A percentile compares a stretch with the other conserved stretches of the same genome.
phyloP scores from a whole-genome alignment of 106 monocot species.

The Ottelia alismoides region DNA sequence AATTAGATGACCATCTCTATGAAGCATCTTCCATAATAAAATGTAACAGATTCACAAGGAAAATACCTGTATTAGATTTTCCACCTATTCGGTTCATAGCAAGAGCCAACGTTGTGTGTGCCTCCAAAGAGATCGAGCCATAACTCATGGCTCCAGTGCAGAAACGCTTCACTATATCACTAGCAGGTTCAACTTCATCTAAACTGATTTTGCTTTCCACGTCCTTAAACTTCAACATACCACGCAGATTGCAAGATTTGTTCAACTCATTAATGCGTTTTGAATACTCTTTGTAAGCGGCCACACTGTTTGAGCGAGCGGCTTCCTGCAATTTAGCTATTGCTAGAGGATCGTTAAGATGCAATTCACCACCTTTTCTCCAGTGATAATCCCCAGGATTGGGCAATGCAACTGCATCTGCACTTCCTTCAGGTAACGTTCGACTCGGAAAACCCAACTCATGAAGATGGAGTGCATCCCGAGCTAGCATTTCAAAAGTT shows the following conservation, averaged over 20 bases:
- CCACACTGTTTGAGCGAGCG: slow-evolving; percentile 79
- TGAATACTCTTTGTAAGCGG: slow-evolving; percentile 93
- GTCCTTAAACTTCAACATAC: slow-evolving; percentile 92
- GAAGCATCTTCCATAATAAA: no score
- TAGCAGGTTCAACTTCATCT: slow-evolving; percentile 87
- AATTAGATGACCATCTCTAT: no score
- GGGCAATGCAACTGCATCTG: slow-evolving; percentile 73
- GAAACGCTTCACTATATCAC: slow-evolving; percentile 89
- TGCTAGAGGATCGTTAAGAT: slow-evolving; percentile 97
- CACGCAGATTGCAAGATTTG: slow-evolving; percentile 82
- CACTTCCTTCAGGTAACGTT: slow-evolving; percentile 63
- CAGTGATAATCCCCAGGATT: slow-evolving; percentile 98
- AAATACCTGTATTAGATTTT: slow-evolving; percentile 99
- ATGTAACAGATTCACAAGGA: no score
- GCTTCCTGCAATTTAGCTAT: slow-evolving; percentile 97
- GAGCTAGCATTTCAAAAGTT: slow-evolving; percentile 88
- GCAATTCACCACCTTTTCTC: slow-evolving; percentile 95
- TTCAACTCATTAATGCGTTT: slow-evolving; percentile 79
- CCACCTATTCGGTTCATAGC: slow-evolving; percentile 98
- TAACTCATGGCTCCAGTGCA: slow-evolving; percentile 99
- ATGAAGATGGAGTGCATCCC: slow-evolving; percentile 73
- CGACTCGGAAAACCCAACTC: slow-evolving; percentile 80
- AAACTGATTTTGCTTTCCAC: slow-evolving; percentile 44
- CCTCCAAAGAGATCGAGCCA: slow-evolving; percentile 95
- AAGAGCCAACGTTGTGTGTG: slow-evolving; percentile 80